A percentile compares a stretch with the other conserved stretches of the same genome.
These are phyloP conservation scores for Rhododendron vialii DNA, from an alignment of 148 eudicot species.

Conservation along the genomic window DNA sequence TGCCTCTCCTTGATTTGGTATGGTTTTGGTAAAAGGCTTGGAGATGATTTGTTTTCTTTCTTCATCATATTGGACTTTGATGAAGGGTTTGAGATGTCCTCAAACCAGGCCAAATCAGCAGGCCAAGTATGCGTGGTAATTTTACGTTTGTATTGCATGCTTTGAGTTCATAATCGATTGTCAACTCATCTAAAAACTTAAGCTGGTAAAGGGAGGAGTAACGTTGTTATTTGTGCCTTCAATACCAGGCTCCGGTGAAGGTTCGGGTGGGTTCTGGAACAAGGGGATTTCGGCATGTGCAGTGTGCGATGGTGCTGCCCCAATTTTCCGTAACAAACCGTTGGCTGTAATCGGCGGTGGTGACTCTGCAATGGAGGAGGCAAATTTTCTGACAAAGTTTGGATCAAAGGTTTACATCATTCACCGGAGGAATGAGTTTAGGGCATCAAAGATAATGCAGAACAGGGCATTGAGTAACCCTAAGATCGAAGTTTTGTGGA, in stretches of 20 bases:
- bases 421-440: constrained; percentile 62
- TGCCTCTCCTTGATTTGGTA: background rate
- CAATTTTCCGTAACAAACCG: constrained; percentile 45
- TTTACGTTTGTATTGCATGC: background rate
- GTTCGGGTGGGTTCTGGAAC: constrained; percentile 56
- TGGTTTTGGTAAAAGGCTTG: background rate
- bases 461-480: constrained; percentile 53
- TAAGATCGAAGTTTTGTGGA: constrained; percentile 84
- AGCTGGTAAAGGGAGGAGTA: background rate
- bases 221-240: background rate
- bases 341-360: constrained; percentile 71
- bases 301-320: constrained; percentile 67
- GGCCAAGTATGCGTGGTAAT: background rate
- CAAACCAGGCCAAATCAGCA: too few species aligned
- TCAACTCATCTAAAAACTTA: background rate
- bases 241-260: constrained; percentile 36
- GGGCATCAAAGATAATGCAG: constrained; percentile 95
- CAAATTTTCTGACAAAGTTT: constrained; percentile 48
- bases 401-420: constrained; percentile 75
- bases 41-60: background rate
- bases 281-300: constrained; percentile 64
- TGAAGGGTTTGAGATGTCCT: background rate
- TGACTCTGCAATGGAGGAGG: constrained; percentile 72
- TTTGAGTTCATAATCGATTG: background rate
- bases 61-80: background rate